Percentiles rank a stretch among this genome's conserved stretches.
These are phyloP conservation scores for Globisporangium emineosum DNA, from an alignment of 352 stramenopile species.

Conservation along the genomic window DNA sequence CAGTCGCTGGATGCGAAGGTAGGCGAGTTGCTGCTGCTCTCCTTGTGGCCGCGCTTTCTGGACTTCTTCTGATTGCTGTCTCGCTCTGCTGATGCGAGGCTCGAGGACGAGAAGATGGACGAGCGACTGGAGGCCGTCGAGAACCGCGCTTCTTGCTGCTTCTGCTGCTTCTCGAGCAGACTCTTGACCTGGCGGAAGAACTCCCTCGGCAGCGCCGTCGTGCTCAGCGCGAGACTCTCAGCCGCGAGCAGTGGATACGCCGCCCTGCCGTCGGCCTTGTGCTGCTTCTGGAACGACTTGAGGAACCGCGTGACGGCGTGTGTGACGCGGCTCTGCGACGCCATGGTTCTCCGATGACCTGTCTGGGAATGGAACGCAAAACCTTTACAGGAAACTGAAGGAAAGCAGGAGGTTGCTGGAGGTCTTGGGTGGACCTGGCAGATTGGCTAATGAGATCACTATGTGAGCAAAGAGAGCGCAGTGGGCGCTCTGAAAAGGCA, in stretches of 20 bases:
- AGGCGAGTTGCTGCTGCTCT: conserved; percentile 20
- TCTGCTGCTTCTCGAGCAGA: conserved; percentile 9
- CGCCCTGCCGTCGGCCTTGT: conserved; percentile 13
- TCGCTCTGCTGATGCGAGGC: conserved; percentile 1
- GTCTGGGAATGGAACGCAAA: no score
- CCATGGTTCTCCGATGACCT: background rate
- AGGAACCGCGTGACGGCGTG: conserved; percentile 36
- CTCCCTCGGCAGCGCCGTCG: conserved; percentile 24
- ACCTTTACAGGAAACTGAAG: background rate
- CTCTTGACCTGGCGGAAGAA: conserved; percentile 32
- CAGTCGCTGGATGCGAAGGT: conserved; percentile 14
- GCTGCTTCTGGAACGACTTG: conserved; percentile 36
- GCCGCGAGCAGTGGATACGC: conserved; percentile 23
- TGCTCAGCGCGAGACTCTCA: background rate
- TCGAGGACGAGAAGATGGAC: conserved; percentile 12
- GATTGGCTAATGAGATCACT: conserved; percentile 1
- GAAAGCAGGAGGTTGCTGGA: no score
- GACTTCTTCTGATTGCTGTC: conserved; percentile 12
- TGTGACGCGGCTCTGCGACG: conserved; percentile 34
- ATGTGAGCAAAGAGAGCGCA: background rate
- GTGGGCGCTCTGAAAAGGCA: background rate
- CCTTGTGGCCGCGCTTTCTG: conserved; percentile 1
- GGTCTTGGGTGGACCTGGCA: background rate
- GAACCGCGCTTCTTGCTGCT: conserved; percentile 19
- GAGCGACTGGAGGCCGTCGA: background rate